These are phyloP conservation scores for Aspergillus brasiliensis DNA, from an alignment of 2,329 filamentous ascomycete species.

Conservation along the genomic window DNA sequence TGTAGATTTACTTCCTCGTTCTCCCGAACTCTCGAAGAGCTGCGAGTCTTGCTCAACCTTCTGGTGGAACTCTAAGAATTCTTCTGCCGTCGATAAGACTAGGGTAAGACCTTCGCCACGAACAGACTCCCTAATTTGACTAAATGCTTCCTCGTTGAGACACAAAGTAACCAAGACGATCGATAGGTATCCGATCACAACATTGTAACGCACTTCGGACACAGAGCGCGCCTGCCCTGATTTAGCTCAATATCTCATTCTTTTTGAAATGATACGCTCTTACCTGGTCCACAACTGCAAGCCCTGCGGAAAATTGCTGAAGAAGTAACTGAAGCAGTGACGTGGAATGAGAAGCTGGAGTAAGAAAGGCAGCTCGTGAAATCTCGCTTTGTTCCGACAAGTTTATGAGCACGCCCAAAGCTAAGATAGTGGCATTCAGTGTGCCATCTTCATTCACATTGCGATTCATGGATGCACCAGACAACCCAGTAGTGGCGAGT, in stretches of 20 bases:
- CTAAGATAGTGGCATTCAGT: constrained; percentile 73
- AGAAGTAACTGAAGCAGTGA: constrained; percentile 63
- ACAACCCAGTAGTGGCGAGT: constrained; percentile 39
- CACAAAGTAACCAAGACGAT: constrained; percentile 82
- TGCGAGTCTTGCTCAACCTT: constrained; percentile 56
- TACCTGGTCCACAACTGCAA: constrained; percentile 69
- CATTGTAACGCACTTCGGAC: constrained; percentile 74
- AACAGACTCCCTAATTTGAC: constrained; percentile 46
- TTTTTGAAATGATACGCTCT: constrained; percentile 29
- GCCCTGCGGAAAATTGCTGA: constrained; percentile 67
- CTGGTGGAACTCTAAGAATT: constrained; percentile 63
- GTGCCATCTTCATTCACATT: constrained; percentile 53
- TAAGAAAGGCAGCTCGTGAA: constrained; percentile 57
- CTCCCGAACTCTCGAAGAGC: constrained; percentile 48
- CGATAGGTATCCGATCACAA: constrained; percentile 82
- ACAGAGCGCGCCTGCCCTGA: constrained; percentile 52
- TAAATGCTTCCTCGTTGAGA: constrained; percentile 53
- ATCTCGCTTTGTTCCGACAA: constrained; percentile 74
- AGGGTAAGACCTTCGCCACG: constrained; percentile 51
- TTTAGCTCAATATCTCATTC: constrained; percentile 13
- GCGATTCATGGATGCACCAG: constrained; percentile 32
- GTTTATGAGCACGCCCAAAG: constrained; percentile 83
- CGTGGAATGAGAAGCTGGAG: constrained; percentile 36
- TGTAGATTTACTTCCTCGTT: constrained; percentile 56
- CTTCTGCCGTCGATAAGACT: constrained; percentile 60